Percentiles rank a stretch among this genome's conserved stretches.
Conservation (phyloP, 1,284 basidiomycete species). For the Chalciporus sp. region DNA sequence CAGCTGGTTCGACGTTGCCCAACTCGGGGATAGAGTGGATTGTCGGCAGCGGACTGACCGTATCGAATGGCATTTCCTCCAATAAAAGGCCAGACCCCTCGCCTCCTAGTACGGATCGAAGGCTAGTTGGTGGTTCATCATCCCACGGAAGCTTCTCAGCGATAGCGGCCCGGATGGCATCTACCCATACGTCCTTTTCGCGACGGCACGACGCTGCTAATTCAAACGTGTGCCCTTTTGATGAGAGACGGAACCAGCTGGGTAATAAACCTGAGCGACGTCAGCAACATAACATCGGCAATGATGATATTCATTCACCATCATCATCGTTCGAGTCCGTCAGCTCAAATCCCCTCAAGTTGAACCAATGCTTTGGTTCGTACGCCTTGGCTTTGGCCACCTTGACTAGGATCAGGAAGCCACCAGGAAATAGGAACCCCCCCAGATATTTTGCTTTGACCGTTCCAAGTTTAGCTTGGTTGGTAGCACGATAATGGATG, state of each 20-base stretch:
- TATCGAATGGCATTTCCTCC: conserved; percentile 43
- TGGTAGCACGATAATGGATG: conserved; percentile 61
- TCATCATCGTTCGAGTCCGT: conserved; percentile 72
- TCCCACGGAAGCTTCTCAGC: conserved; percentile 46
- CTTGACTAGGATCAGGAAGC: conserved; percentile 86
- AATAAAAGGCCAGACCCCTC: conserved; percentile 37
- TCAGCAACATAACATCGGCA: conserved; percentile 5
- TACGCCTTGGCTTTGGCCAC: conserved; percentile 79
- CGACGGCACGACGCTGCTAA: conserved; percentile 78
- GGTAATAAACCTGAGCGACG: conserved; percentile 65
- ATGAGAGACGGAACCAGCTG: conserved; percentile 76
- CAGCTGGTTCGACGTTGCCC: conserved; percentile 34
- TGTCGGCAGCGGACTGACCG: conserved; percentile 49
- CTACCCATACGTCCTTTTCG: conserved; percentile 86
- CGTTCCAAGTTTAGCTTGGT: conserved; percentile 42
- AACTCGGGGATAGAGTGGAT: conserved; percentile 66
- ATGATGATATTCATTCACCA: conserved; percentile 44
- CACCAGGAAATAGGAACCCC: conserved; percentile 85
- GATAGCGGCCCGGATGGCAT: conserved; percentile 57
- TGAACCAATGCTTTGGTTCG: conserved; percentile 87
- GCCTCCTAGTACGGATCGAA: conserved; percentile 47
- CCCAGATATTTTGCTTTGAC: conserved; percentile 85
- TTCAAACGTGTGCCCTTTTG: conserved; percentile 75
- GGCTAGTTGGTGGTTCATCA: conserved; percentile 62
- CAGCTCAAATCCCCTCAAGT: conserved; percentile 70